Percentiles rank a stretch among this genome's conserved stretches.
Conservation (phyloP, 2,329 filamentous ascomycete species). For the Paecilomyces dactylethromorphus region DNA sequence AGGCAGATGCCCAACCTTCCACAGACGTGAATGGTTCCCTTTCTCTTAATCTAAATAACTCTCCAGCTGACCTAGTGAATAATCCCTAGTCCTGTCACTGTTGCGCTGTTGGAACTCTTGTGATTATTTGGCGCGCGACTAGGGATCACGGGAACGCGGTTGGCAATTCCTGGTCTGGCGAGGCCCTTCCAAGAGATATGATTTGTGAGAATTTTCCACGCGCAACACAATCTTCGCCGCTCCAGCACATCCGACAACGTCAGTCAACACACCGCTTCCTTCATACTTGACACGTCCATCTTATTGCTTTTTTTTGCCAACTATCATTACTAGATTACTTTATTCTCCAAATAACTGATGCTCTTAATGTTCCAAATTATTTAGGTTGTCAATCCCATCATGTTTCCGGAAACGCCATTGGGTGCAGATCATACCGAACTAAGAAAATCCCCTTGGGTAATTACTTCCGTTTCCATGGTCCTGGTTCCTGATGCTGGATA, state of each 20-base stretch:
- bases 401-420: not conserved
- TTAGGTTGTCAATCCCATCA: not conserved
- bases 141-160: not conserved
- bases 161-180: not conserved
- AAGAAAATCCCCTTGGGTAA: not conserved
- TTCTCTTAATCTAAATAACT: not conserved
- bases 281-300: not conserved
- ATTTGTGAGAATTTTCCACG: not conserved
- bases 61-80: not conserved
- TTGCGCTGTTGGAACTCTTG: not conserved
- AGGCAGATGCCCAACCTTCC: not conserved
- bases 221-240: not conserved
- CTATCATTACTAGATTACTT: not conserved
- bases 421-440: not conserved
- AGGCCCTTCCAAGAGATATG: not conserved
- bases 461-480: not conserved
- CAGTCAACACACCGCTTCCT: not conserved
- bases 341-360: not conserved
- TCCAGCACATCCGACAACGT: not conserved
- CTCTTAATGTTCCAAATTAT: not conserved
- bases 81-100: not conserved
- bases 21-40: not conserved
- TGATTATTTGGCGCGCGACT: not conserved
- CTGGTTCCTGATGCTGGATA: not conserved
- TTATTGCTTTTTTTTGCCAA: not conserved